Base-by-base conservation (phyloP, 2,329 filamentous ascomycete genomes). In the Fusarium guadeloupense region DNA sequence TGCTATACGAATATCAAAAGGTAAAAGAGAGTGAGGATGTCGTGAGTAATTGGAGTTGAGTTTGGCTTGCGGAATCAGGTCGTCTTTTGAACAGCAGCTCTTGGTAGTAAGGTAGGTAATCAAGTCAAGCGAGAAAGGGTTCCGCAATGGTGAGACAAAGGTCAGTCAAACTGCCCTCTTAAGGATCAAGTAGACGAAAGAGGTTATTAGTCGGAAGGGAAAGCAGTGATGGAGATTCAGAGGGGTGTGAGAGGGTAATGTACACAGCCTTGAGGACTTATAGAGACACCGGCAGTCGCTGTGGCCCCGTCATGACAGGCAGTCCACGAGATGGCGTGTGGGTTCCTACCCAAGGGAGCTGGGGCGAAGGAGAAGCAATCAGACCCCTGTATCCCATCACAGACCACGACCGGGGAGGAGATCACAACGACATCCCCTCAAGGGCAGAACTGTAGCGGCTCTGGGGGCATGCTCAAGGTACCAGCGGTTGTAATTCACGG, bases 181-280 rank as follows among this genome's bases (percentile, higher is more conserved):
- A 65, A 67, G 68, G 67, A 76, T 67, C 69, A 73, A 68, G 59
- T 72, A 68, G 49, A 61, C 62, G 72, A 74, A 74, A 71, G 72
- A 72, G 65, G 66, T 67, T 59, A 64, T 64, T 66, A 50, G 68
- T 65, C 54, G 59, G 62, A 71, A 63, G 68, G 66, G 67, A 66
- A 66, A 57, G 44, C 56, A 66, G 23, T 59, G 57, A 64, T 65
- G 63, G 51, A 59, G 58, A 61, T 52, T 66, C 50, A 64, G 68
- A 72, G 71, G 72, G 73, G 72, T 60, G 72, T 70, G 66, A 61
- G 68, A 72, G 72, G 67, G 72, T 73, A 75, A 55, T 65, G 64
- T 64, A 64, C 56, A 55, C 49, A 47, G 54, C 52, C 28, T 26
- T 23, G 40, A 39, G 34, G 46, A 26, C 17, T 20, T 35, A 16